Conservation (phyloP, 768 basidiomycete species). For the Termitomyces sp. region DNA sequence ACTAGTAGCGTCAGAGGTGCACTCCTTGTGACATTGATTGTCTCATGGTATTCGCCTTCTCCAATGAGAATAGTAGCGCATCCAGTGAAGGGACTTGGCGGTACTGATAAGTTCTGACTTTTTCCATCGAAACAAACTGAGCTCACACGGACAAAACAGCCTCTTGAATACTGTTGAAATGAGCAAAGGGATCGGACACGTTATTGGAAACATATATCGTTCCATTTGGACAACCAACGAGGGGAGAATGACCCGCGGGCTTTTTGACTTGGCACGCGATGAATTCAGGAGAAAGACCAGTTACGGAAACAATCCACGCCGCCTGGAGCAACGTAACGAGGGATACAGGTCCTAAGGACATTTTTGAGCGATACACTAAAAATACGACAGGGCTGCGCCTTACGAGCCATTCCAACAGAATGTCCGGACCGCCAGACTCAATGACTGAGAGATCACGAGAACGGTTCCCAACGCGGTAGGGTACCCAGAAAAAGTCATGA, state of each 20-base stretch:
- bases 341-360: not conserved
- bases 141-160: slow-evolving; percentile 53
- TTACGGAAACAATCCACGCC: not conserved
- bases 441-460: slow-evolving; percentile 4
- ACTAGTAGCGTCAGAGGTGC: slow-evolving; percentile 56
- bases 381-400: not conserved
- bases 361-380: not conserved
- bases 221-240: slow-evolving; percentile 49
- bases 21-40: slow-evolving; percentile 48
- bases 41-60: slow-evolving; percentile 55
- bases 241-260: slow-evolving; percentile 31
- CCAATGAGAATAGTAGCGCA: slow-evolving; percentile 48
- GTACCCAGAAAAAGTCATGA: not conserved
- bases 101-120: not conserved
- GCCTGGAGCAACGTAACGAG: not conserved
- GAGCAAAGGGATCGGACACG: slow-evolving; percentile 34
- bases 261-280: slow-evolving; percentile 50
- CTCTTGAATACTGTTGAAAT: slow-evolving; percentile 47
- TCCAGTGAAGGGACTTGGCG: slow-evolving; percentile 34
- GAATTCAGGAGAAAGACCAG: slow-evolving; percentile 43
- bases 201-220: slow-evolving; percentile 55
- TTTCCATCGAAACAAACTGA: not conserved
- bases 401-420: not conserved
- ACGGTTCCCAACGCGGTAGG: not conserved
- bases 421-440: not conserved